Evolutionary conservation across 2,329 filamentous ascomycete genomes (phyloP), one percentile per base, ranked within the genome.

Genomic region (Graphilbum sp.): DNA sequence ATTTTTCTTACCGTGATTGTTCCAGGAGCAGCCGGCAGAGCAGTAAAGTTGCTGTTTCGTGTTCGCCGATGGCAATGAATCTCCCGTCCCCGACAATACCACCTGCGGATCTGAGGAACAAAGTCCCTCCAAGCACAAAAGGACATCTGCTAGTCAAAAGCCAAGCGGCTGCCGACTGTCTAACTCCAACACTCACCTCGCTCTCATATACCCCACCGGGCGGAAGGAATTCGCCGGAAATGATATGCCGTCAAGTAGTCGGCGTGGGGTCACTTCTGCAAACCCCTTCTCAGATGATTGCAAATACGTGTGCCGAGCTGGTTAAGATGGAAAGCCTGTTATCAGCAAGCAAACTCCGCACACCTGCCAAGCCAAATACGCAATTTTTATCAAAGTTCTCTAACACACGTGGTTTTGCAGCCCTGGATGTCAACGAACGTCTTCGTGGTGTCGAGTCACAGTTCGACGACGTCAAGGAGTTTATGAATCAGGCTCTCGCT

Each of bases 341-440:
- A 24, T 24, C 21, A 24, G 21, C 21, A 6, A 24, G 6, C 21
- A 24, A 24, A 24, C 21, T 24, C 21, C 11, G 21, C 21, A 24
- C 21, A 24, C 21, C 21, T 24, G 21, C 11, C 21, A 24, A 20
- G 13, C 18, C 12, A 24, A 23, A 5, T 2, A 24, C 9, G 20
- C 21, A 11, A 5, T 24, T 29, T 29, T 29, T 12, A 29, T 8
- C 15, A 20, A 80, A 76, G 62, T 62, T 77, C 65, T 84, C 86
- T 75, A 79, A 83, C 67, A 60, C 70, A 46, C 67, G 62, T 49
- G 57, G 54, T 25, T 72, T 72, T 58, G 45, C 69, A 83, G 80
- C 71, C 50, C 88, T 79, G 69, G 85, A 95, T 54, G 75, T 86
- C 47, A 78, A 86, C 49, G 72, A 72, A 43, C 75, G 79, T 46